Evolutionary conservation across 2,329 filamentous ascomycete genomes (phyloP).

Genomic region (Phaeosphaeriaceae sp.): DNA sequence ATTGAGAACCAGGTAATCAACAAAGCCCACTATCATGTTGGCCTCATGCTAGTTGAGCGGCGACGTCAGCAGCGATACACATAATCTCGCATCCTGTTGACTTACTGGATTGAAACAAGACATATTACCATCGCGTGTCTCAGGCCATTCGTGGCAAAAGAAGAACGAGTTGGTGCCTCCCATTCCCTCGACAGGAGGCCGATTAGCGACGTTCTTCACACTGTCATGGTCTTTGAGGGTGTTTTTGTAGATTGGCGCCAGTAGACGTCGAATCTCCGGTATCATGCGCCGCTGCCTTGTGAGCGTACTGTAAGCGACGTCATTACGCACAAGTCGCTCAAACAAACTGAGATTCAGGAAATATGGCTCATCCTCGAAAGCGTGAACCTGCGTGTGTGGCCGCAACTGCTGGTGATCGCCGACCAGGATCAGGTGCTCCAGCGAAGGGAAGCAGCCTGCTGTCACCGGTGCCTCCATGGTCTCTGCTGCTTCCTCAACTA

Average conservation of each 20-base stretch:
- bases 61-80: neutral
- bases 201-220: conserved; percentile 55
- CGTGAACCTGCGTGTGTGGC: conserved; percentile 69
- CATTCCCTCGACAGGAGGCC: conserved; percentile 67
- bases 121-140: conserved; percentile 67
- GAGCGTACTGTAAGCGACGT: conserved; percentile 69
- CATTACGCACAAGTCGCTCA: conserved; percentile 74
- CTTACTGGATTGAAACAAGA: conserved; percentile 53
- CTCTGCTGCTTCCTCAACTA: conserved; percentile 84
- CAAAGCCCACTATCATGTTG: conserved; percentile 76
- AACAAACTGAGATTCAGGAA: conserved; percentile 79
- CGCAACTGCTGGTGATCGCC: conserved; percentile 84
- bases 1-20: conserved; percentile 74
- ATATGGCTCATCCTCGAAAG: conserved; percentile 67
- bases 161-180: conserved; percentile 66
- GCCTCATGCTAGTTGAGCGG: conserved; percentile 74
- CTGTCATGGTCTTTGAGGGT: conserved; percentile 64
- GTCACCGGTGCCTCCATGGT: conserved; percentile 70
- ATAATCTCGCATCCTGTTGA: neutral
- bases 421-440: conserved; percentile 72
- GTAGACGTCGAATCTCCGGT: conserved; percentile 68
- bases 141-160: conserved; percentile 70
- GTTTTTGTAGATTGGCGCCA: conserved; percentile 67
- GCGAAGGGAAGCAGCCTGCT: conserved; percentile 65
- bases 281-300: conserved; percentile 75